Evolutionary conservation across 2,329 filamentous ascomycete species (phyloP).

Genomic region (Monilinia fructigena): DNA sequence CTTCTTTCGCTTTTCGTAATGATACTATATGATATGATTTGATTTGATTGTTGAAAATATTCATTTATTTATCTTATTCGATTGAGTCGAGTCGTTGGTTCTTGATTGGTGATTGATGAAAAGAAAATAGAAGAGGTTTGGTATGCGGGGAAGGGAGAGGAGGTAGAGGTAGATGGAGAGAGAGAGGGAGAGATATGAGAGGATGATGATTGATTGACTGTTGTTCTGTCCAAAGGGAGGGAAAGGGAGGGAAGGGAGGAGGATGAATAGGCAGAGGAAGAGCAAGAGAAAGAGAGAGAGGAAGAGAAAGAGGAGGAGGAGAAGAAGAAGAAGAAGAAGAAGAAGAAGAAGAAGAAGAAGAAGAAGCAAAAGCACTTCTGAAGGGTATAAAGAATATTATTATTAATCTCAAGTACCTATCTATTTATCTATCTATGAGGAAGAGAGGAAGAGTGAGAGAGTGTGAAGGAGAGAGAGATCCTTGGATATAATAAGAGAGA

Average conservation of each 20-base stretch:
- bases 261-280: neutral
- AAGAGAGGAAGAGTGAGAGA: too few relatives aligned
- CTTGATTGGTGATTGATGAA: conserved; percentile 14
- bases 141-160: conserved; percentile 1
- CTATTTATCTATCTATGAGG: too few relatives aligned
- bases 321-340: neutral
- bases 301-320: neutral
- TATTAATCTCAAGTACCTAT: too few relatives aligned
- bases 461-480: too few relatives aligned
- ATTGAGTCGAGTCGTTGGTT: neutral
- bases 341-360: neutral
- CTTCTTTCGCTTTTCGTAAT: neutral
- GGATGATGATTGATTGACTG: neutral
- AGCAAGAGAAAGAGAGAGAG: neutral
- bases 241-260: neutral
- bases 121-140: conserved; percentile 14
- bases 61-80: too few relatives aligned
- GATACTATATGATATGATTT: too few relatives aligned
- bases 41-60: too few relatives aligned
- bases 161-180: too few relatives aligned
- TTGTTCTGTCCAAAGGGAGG: too few relatives aligned
- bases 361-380: too few relatives aligned
- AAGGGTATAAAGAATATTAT: too few relatives aligned
- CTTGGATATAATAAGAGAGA: too few relatives aligned
- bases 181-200: neutral